phyloP scores from a whole-genome alignment of 208 protist species.

The Trypanosoma platydactyli region DNA sequence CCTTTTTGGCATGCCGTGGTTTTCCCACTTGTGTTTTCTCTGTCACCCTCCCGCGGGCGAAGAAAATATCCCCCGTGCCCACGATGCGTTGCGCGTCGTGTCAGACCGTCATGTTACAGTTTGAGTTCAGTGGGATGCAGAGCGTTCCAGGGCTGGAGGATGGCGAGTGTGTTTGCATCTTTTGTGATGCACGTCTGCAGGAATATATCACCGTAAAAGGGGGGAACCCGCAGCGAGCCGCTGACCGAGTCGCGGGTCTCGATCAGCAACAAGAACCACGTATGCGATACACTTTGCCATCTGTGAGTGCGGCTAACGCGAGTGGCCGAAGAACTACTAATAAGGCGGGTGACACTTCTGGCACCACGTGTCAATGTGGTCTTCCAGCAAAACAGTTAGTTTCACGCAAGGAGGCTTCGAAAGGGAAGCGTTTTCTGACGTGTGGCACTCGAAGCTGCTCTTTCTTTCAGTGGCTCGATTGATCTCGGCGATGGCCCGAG shows the following conservation, averaged over 20 bases:
- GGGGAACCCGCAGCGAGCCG: not conserved
- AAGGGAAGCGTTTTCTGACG: constrained; percentile 71
- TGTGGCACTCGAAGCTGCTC: constrained; percentile 62
- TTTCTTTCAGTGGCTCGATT: constrained; percentile 85
- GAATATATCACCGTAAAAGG: constrained; percentile 77
- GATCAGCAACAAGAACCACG: constrained; percentile 7
- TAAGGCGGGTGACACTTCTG: not conserved
- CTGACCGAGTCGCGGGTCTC: not conserved
- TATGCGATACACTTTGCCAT: constrained; percentile 54
- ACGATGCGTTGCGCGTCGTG: constrained; percentile 59
- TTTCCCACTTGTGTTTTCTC: constrained; percentile 63
- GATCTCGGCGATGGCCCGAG: not conserved
- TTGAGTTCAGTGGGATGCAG: constrained; percentile 74
- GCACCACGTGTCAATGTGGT: constrained; percentile 60
- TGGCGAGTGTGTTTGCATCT: constrained; percentile 71
- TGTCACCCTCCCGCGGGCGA: constrained; percentile 66
- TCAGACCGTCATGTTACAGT: constrained; percentile 60
- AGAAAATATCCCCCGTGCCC: constrained; percentile 40
- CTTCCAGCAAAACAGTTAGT: constrained; percentile 64
- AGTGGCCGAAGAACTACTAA: not conserved
- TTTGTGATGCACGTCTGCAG: constrained; percentile 75
- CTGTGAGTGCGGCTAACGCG: constrained; percentile 16
- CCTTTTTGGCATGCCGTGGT: constrained; percentile 67
- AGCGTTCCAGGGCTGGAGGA: constrained; percentile 65
- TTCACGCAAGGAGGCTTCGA: constrained; percentile 70